phyloP scores from a whole-genome alignment of 1,284 basidiomycete species.

The Phylloporus sp. region DNA sequence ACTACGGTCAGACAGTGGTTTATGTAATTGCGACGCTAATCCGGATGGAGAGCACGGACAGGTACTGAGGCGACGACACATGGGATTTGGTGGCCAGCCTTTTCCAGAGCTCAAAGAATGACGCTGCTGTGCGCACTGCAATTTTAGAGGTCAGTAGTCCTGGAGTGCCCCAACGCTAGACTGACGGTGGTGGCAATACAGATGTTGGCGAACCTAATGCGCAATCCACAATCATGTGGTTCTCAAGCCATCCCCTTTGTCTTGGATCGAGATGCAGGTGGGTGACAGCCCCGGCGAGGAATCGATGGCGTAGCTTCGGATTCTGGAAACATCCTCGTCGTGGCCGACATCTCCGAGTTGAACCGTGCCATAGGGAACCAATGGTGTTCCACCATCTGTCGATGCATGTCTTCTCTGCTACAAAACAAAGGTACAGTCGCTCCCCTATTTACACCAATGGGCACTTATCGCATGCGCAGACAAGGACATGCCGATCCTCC shows the following conservation, averaged over 20 bases:
- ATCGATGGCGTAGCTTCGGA: slow-evolving; percentile 67
- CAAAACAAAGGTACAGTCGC: slow-evolving; percentile 30
- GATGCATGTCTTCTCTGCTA: slow-evolving; percentile 59
- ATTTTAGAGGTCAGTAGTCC: slow-evolving; percentile 68
- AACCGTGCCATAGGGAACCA: slow-evolving; percentile 59
- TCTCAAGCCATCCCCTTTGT: slow-evolving; percentile 71
- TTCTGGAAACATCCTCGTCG: slow-evolving; percentile 74
- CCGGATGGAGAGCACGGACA: slow-evolving; percentile 70
- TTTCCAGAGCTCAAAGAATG: slow-evolving; percentile 70
- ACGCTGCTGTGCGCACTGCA: slow-evolving; percentile 59
- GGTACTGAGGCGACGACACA: slow-evolving; percentile 81
- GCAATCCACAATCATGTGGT: slow-evolving; percentile 74
- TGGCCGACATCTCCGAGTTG: slow-evolving; percentile 47
- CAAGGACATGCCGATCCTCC: slow-evolving; percentile 28
- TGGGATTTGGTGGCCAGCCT: slow-evolving; percentile 88
- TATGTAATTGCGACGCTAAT: no score
- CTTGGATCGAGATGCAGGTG: slow-evolving; percentile 84
- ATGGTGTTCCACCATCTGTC: slow-evolving; percentile 61
- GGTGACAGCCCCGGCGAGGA: slow-evolving; percentile 44
- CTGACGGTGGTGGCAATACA: slow-evolving; percentile 34
- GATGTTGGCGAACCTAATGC: slow-evolving; percentile 77
- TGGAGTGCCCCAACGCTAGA: no score
- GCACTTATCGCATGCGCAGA: slow-evolving; percentile 20
- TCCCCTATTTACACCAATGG: not conserved
- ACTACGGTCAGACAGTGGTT: no score